phyloP scores from a whole-genome alignment of 2,329 filamentous ascomycete species.

The Zasmidium cellare region DNA sequence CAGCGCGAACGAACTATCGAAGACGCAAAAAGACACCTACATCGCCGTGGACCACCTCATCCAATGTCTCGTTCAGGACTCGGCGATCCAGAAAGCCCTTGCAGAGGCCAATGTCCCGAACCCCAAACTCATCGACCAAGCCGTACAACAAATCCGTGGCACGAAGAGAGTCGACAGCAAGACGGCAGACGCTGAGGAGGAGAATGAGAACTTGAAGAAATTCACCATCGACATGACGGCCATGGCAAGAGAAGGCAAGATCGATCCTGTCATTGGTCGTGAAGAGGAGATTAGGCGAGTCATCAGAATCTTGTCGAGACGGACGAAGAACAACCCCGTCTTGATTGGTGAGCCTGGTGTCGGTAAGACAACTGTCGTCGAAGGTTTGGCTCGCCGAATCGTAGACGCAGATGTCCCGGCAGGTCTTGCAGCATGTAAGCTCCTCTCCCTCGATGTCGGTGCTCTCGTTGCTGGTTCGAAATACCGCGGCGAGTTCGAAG shows the following conservation, averaged over 20 bases:
- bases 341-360: slow-evolving; percentile 98
- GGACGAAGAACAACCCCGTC: slow-evolving; percentile 98
- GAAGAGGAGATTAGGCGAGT: slow-evolving; percentile 95
- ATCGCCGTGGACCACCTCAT: slow-evolving; percentile 96
- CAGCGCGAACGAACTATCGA: slow-evolving; percentile 84
- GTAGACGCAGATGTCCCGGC: slow-evolving; percentile 96
- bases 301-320: slow-evolving; percentile 83
- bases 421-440: slow-evolving; percentile 88
- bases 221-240: slow-evolving; percentile 99
- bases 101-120: slow-evolving; percentile 91
- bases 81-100: slow-evolving; percentile 69
- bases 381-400: slow-evolving; percentile 91
- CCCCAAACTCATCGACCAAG: slow-evolving; percentile 82
- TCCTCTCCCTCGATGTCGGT: slow-evolving; percentile 93
- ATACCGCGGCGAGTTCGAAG: slow-evolving; percentile 97
- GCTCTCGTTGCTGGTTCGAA: slow-evolving; percentile 96
- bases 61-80: slow-evolving; percentile 77
- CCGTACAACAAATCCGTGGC: slow-evolving; percentile 87
- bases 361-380: slow-evolving; percentile 96
- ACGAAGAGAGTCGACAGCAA: slow-evolving; percentile 94
- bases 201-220: slow-evolving; percentile 94
- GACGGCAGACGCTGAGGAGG: slow-evolving; percentile 87
- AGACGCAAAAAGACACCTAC: slow-evolving; percentile 95
- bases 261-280: slow-evolving; percentile 93
- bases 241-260: slow-evolving; percentile 94